Conservation (phyloP, 805 yeast genomes). For the Hemisphaericaspora nanyangensis region DNA sequence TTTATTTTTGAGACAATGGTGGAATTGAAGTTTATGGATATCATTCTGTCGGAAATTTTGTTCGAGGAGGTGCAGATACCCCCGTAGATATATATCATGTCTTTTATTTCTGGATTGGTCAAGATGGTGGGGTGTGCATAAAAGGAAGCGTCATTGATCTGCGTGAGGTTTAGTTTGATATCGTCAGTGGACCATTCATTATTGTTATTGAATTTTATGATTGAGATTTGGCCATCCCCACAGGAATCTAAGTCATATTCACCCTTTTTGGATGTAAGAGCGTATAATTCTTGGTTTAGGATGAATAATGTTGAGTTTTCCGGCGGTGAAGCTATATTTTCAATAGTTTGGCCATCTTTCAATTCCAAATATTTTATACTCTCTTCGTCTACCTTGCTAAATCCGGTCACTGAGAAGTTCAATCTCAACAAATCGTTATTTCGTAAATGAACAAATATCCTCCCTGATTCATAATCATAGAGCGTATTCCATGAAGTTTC, state of each 20-base stretch:
- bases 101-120: conserved; percentile 30
- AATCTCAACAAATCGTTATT: conserved; percentile 35
- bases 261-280: conserved; percentile 12
- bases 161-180: conserved; percentile 6
- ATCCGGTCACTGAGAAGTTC: conserved; percentile 34
- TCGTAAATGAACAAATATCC: conserved; percentile 30
- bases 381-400: conserved; percentile 9
- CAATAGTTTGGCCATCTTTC: conserved; percentile 18
- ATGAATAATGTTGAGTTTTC: conserved; percentile 28
- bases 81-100: conserved; percentile 51
- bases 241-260: conserved; percentile 16
- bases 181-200: conserved; percentile 16
- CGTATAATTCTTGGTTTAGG: conserved; percentile 26
- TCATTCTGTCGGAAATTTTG: conserved; percentile 36
- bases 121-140: conserved; percentile 40
- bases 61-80: conserved; percentile 33
- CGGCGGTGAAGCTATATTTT: conserved; percentile 28
- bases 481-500: conserved; percentile 37
- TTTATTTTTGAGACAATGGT: conserved; percentile 34
- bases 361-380: conserved; percentile 12
- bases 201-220: conserved; percentile 17
- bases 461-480: conserved; percentile 31
- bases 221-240: conserved; percentile 23
- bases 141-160: conserved; percentile 22
- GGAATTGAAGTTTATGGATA: conserved; percentile 39